Evolutionary conservation across 176 grass and related monocot species (phyloP), one percentile per base, ranked within the genome.

Genomic region (Typha latifolia): DNA sequence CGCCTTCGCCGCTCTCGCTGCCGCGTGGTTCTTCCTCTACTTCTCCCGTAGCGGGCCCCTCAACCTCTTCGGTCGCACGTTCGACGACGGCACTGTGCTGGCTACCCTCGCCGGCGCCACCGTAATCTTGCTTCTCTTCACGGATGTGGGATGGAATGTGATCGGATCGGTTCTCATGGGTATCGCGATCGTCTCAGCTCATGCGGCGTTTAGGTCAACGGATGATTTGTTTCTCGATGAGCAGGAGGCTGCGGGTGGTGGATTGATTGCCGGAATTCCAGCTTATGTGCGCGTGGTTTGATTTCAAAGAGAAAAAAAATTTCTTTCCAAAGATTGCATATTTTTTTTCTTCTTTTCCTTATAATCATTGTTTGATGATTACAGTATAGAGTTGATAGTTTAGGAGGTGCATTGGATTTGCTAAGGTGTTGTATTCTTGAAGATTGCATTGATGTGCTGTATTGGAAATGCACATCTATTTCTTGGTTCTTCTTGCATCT

Each of bases 21-120:
- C 78, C 32, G 81, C 89, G 3, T 99, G 94, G 94, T 82, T 99
- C 81, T 92, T 87, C 72, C 89, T 99, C 70, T 99, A 99, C 79
- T 89, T 93, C 65, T 82, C 83, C 21, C 89, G 85, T 4, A 77
- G 63, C 22, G 78, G 51, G 75, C 89, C 89, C 49, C 82, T 99
- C 32, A 61, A 77, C n/a, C 12, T 93, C 49, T 29, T 90, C 31
- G 86, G 86, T 1, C 66, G 47, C 18, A 79, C 85, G 66, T 80
- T 99, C 78, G 94, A 99, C 74, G 89, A 99, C 61, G 81, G 94
- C 52, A 84, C 89, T 70, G 89, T 99, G 48, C 83, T 99, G 27
- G 71, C 82, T 73, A 32, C 73, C 49, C 94, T 99, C 64, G 79
- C 78, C 23, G 80, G 81, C 11, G 63, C 79, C 70, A 99, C 94